phyloP scores from a whole-genome alignment of 345 rosid genomes.

The Populus nigra region DNA sequence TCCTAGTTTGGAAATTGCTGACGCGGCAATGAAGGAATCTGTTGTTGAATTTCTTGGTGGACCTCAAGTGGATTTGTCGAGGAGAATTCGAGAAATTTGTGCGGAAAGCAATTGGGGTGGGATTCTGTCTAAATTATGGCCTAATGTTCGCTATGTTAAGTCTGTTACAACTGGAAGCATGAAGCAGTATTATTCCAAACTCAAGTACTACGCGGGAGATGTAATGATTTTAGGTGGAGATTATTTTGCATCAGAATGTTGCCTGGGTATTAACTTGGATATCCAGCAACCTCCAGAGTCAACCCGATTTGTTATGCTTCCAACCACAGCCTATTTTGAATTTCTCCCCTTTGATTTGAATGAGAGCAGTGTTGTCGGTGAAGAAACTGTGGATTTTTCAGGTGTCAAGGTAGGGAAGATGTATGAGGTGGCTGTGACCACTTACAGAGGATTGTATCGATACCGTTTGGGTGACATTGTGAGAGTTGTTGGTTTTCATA shows the following conservation, averaged over 20 bases:
- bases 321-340: constrained; percentile 48
- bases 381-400: constrained; percentile 37
- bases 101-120: constrained; percentile 39
- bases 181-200: constrained; percentile 46
- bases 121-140: constrained; percentile 48
- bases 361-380: constrained; percentile 13
- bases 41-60: constrained; percentile 39
- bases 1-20: constrained; percentile 26
- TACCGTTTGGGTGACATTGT: constrained; percentile 48
- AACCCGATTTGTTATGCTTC: constrained; percentile 41
- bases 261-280: constrained; percentile 44
- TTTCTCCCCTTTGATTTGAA: constrained; percentile 42
- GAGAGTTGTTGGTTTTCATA: constrained; percentile 44
- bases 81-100: constrained; percentile 32
- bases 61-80: constrained; percentile 37
- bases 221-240: constrained; percentile 45
- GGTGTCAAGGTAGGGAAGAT: constrained; percentile 45
- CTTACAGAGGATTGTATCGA: constrained; percentile 47
- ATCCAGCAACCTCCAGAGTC: constrained; percentile 37
- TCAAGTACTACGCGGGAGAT: constrained; percentile 41
- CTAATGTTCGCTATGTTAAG: constrained; percentile 41
- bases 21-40: constrained; percentile 38
- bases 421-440: constrained; percentile 49
- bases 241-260: constrained; percentile 51
- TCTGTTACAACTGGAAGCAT: constrained; percentile 50